These are phyloP conservation scores for Eucalyptus shirleyi DNA, from an alignment of 345 rosid genomes.

Conservation along the genomic window DNA sequence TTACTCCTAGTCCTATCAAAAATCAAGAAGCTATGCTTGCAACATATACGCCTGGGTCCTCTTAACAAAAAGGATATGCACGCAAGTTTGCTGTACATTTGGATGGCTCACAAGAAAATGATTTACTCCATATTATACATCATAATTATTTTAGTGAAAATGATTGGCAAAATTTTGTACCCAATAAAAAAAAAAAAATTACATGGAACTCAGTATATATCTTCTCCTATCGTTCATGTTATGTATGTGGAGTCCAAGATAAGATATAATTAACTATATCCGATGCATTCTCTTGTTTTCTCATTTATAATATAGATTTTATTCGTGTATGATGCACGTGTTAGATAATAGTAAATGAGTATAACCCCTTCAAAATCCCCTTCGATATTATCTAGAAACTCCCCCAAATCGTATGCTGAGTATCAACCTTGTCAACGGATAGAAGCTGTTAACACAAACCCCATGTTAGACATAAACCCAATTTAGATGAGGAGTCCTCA, in stretches of 20 bases:
- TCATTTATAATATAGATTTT: background rate
- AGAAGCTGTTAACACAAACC: background rate
- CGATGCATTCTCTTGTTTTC: background rate
- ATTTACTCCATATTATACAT: background rate
- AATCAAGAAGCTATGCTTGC: background rate
- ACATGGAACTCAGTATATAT: background rate
- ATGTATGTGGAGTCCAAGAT: background rate
- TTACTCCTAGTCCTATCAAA: background rate
- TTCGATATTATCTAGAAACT: background rate
- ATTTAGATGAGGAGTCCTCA: background rate
- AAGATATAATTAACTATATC: background rate
- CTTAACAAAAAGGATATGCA: background rate
- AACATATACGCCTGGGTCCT: background rate
- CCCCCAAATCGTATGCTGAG: background rate
- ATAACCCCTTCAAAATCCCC: background rate
- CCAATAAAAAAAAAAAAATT: background rate
- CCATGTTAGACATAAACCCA: background rate
- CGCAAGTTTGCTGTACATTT: background rate
- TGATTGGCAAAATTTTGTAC: background rate
- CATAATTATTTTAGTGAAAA: background rate
- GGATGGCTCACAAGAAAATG: background rate
- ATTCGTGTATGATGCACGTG: background rate
- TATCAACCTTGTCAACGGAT: background rate
- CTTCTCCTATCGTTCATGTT: background rate
- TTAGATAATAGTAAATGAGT: background rate